phyloP scores from a whole-genome alignment of 106 monocot species.

The Platanthera guangdongensis region DNA sequence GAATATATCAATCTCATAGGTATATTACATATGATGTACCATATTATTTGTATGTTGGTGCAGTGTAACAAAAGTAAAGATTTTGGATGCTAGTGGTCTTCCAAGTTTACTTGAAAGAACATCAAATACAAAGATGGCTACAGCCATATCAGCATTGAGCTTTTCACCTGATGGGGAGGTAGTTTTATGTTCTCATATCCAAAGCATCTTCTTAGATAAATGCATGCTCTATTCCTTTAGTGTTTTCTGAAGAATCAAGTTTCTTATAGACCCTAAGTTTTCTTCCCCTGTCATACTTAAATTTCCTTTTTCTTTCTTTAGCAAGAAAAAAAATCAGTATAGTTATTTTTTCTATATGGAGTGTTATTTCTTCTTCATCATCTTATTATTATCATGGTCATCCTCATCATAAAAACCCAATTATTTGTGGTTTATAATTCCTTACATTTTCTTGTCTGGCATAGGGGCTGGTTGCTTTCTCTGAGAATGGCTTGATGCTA shows the following conservation, averaged over 20 bases:
- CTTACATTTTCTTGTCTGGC: slow-evolving; percentile 7
- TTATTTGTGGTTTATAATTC: too few relatives aligned
- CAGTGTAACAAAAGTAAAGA: slow-evolving; percentile 86
- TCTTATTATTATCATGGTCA: too few relatives aligned
- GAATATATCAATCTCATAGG: neutral
- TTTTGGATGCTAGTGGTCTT: slow-evolving; percentile 94
- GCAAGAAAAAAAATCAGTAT: too few relatives aligned
- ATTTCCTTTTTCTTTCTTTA: too few relatives aligned
- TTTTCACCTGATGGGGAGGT: slow-evolving; percentile 98
- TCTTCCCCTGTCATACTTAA: neutral
- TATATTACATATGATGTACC: slow-evolving; percentile 5
- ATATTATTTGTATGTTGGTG: slow-evolving; percentile 11
- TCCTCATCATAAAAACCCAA: too few relatives aligned
- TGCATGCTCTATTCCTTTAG: neutral
- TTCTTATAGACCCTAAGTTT: neutral
- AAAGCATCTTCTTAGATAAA: neutral
- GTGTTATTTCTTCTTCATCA: too few relatives aligned
- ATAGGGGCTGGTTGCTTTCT: slow-evolving; percentile 96
- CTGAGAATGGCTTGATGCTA: slow-evolving; percentile 93
- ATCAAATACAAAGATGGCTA: slow-evolving; percentile 37
- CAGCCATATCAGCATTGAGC: slow-evolving; percentile 70
- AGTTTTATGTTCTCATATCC: neutral
- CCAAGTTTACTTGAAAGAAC: slow-evolving; percentile 62
- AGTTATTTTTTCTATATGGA: too few relatives aligned
- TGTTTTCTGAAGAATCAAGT: neutral